Base-by-base conservation (phyloP, 2,329 filamentous ascomycete species). In the Didymellaceae sp. region DNA sequence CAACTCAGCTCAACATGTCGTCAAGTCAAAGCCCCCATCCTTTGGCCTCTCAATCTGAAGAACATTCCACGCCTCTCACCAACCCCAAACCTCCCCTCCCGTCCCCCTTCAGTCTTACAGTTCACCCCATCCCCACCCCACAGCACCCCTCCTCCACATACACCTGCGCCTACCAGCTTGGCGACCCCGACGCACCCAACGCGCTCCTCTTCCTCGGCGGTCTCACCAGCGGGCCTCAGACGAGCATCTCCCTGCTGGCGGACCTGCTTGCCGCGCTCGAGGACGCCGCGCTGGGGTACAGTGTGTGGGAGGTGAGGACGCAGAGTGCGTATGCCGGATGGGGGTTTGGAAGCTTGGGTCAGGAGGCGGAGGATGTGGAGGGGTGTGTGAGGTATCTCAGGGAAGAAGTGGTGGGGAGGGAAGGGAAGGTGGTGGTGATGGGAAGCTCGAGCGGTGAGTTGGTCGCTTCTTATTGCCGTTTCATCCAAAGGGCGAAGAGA, bases 261-360 rank as follows among this genome's bases (percentile, higher is more conserved):
- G 38, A 22, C n/a, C 13, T 62, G 8, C 40, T 42, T 18, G 2
- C 14, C 6, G 20, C 33, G 32, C 14, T 42, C n/a, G 5, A 18
- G 22, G 38, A 14, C 13, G 16, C 20, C 11, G 17, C 38, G 3
- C 16, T 51, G 2, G 22, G 42, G 11, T 62, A 57, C 18, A 52
- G 46, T 3, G 32, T 57, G 6, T 63, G 59, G 54, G 54, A 62
- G 7, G 53, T 57, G 17, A 55, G 59, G n/a, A 62, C 59, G 55
- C 57, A 55, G 7, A 62, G 55, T 17, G 58, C 55, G 11, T 62
- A 63, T 33, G 54, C 53, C 2, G 57, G 59, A 1, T 62, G 58
- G 34, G 59, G 58, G 4, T 54, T 55, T 32, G 60, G 57, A 8
- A 62, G 54, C 31, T 40, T 62, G 4, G 38, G 42, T n/a, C 53